Evolutionary conservation across 495 filamentous ascomycete species (phyloP).

Genomic region (Aspergillus biplanus): DNA sequence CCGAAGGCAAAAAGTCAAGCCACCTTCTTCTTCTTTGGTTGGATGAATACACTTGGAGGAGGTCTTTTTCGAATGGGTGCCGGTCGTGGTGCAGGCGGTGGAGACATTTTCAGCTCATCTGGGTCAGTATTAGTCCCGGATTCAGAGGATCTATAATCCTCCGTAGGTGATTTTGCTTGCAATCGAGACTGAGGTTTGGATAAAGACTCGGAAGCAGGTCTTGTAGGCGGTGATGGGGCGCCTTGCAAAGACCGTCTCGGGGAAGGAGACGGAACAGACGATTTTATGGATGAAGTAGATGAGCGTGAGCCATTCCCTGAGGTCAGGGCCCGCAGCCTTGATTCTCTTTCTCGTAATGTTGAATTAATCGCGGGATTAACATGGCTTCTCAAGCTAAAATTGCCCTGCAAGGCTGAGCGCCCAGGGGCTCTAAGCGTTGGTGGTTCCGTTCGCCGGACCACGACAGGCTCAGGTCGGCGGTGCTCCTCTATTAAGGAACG

Average conservation of each 20-base stretch:
- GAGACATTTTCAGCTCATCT: slow-evolving; percentile 14
- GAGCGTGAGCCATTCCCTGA: slow-evolving; percentile 26
- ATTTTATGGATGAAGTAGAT: slow-evolving; percentile 5
- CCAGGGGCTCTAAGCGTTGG: slow-evolving; percentile 29
- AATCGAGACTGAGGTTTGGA: slow-evolving; percentile 3
- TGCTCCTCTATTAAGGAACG: slow-evolving; percentile 48
- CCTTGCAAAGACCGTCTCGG: background rate
- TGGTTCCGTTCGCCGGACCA: slow-evolving; percentile 12
- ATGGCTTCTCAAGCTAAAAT: slow-evolving; percentile 5
- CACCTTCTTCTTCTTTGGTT: slow-evolving; percentile 41
- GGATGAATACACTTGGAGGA: slow-evolving; percentile 44
- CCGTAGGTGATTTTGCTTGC: background rate
- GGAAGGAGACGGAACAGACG: background rate
- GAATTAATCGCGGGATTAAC: slow-evolving; percentile 15
- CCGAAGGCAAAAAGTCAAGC: slow-evolving; percentile 10
- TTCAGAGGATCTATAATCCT: slow-evolving; percentile 6
- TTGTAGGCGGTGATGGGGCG: slow-evolving; percentile 15
- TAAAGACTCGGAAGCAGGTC: background rate
- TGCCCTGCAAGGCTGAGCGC: slow-evolving; percentile 20
- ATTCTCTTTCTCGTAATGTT: slow-evolving; percentile 36
- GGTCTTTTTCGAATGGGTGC: slow-evolving; percentile 37
- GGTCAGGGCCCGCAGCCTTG: slow-evolving; percentile 34
- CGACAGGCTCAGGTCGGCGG: slow-evolving; percentile 33
- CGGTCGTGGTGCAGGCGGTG: slow-evolving; percentile 25
- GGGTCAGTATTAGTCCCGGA: slow-evolving; percentile 1